These are phyloP conservation scores for Leccinum ochraceum DNA, from an alignment of 768 basidiomycete species.

Conservation along the genomic window DNA sequence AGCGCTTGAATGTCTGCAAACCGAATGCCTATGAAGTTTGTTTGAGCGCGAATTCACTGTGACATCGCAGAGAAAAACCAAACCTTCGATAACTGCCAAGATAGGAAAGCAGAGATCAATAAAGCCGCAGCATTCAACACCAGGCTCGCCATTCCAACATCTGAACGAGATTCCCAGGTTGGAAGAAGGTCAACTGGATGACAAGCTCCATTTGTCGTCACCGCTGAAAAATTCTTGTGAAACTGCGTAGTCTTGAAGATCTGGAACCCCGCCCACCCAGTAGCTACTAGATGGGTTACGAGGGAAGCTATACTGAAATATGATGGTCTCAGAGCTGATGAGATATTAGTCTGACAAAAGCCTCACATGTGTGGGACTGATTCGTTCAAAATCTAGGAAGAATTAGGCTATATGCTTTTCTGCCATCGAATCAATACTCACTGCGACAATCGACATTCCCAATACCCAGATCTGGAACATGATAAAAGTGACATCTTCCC, in stretches of 20 bases:
- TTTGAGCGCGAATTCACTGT: not conserved
- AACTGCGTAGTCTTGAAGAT: constrained; percentile 61
- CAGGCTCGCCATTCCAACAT: constrained; percentile 65
- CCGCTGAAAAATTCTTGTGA: constrained; percentile 50
- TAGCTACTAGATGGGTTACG: constrained; percentile 71
- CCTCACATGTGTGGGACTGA: constrained; percentile 72
- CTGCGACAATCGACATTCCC: constrained; percentile 73
- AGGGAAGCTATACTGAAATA: constrained; percentile 55
- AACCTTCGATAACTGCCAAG: constrained; percentile 77
- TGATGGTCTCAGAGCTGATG: not conserved
- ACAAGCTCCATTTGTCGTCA: constrained; percentile 70
- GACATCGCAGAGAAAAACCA: not conserved
- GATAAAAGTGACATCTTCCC: constrained; percentile 78
- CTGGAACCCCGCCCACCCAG: constrained; percentile 72
- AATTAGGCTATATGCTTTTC: not conserved
- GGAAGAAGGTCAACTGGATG: constrained; percentile 53
- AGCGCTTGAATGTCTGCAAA: constrained; percentile 88
- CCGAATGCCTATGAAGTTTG: constrained; percentile 55
- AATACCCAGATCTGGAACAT: constrained; percentile 80
- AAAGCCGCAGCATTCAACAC: constrained; percentile 62
- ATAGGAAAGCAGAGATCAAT: constrained; percentile 60
- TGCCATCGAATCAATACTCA: constrained; percentile 28
- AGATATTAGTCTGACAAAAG: not conserved
- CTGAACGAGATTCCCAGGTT: constrained; percentile 54
- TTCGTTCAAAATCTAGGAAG: constrained; percentile 54